A percentile compares a stretch with the other conserved stretches of the same genome.
Conservation (phyloP, 768 basidiomycete species). For the Pluteus cervinus region DNA sequence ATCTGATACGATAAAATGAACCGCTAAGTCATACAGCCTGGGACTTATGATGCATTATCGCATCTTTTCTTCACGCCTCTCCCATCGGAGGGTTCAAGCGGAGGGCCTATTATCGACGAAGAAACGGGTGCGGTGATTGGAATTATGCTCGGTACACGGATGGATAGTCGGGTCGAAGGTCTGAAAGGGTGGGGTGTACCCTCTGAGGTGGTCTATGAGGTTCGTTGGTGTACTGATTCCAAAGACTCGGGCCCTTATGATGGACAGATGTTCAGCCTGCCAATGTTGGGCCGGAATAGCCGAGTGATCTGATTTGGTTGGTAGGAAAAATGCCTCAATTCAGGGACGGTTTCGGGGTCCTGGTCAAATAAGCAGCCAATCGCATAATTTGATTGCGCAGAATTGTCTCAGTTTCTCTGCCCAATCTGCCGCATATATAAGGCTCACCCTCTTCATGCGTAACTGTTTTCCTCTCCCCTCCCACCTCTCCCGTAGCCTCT, state of each 20-base stretch:
- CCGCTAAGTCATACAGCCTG: conserved; percentile 49
- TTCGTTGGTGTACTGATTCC: conserved; percentile 14
- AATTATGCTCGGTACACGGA: conserved; percentile 52
- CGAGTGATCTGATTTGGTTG: conserved; percentile 5
- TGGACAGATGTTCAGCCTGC: conserved; percentile 48
- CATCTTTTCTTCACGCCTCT: conserved; percentile 48
- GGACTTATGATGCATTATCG: conserved; percentile 61
- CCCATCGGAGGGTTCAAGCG: conserved; percentile 62
- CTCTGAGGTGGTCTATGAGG: conserved; percentile 60
- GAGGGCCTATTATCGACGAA: conserved; percentile 61
- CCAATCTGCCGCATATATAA: background rate
- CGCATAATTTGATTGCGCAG: background rate
- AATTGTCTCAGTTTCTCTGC: background rate
- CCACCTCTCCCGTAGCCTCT: background rate
- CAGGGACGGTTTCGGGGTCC: background rate
- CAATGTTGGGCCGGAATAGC: conserved; percentile 33
- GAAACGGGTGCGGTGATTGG: conserved; percentile 61
- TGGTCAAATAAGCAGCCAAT: background rate
- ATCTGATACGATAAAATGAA: background rate
- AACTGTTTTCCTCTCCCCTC: background rate
- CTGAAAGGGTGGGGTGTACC: conserved; percentile 57
- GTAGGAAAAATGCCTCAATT: conserved; percentile 6
- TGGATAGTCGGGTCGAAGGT: conserved; percentile 51
- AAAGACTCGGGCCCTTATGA: background rate
- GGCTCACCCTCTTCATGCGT: background rate